Evolutionary conservation across 1,284 basidiomycete species (phyloP), one percentile per base, ranked within the genome.

Genomic region (Porogramme epimiltina): DNA sequence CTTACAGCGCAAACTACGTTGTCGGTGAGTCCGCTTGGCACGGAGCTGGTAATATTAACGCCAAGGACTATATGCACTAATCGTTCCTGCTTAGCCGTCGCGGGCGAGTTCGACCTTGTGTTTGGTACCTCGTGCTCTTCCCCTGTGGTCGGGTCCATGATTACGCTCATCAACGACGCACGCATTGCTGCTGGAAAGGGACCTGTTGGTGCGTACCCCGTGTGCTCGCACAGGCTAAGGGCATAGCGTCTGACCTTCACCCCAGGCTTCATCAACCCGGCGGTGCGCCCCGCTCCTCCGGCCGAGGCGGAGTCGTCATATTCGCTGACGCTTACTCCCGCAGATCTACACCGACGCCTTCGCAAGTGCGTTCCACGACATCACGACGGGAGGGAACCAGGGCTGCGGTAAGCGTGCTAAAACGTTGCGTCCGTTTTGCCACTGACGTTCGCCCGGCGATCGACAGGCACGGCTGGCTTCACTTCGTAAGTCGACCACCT

Each of bases 111-210:
- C 49, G 59, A 49, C 9, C 61, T 64, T 11, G 64, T 69, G 0
- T 71, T 64, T 57, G 71, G 70, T 10, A 73, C 70, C 1, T 71
- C 70, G 2, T 62, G 64, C 24, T 68, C 70, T 10, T 59, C 66
- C 6, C 77, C 76, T 0, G 69, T 74, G 13, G 61, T 75, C 1
- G 70, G 70, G 23, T 65, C 71, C 9, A 66, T 79, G 42, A 59
- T 79, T 16, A 69, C 74, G 0, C 60, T 75, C 47, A 66, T 79
- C 48, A 79, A 79, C 63, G 77, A 78, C 51, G 71, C 70, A 9
- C 67, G 70, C 19, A 55, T 74, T 19, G 60, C 63, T 11, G 44
- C 62, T 13, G 73, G 74, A 10, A 73, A 73, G 60, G 50, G 60
- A 2, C 62, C 71, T 10, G 60, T 73, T 19, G 72, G 70, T 57